phyloP scores from a whole-genome alignment of 169 alveolate species.

The Condylostoma magnum region DNA sequence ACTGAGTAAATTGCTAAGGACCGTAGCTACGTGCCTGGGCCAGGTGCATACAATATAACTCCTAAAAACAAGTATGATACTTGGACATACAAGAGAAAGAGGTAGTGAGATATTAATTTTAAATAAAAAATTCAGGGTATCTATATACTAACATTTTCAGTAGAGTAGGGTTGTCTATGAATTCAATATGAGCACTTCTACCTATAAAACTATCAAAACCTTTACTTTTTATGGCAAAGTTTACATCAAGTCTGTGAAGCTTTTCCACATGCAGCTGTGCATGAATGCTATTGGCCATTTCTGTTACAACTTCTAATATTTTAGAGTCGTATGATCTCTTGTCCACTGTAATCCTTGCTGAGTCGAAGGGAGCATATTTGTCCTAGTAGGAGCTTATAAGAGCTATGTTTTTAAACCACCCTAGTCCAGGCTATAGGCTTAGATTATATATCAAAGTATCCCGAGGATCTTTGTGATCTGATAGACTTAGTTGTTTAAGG shows the following conservation, averaged over 20 bases:
- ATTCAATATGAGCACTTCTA: slow-evolving; percentile 94
- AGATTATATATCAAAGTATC: slow-evolving; percentile 76
- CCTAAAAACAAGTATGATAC: no score
- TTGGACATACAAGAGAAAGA: no score
- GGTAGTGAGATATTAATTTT: no score
- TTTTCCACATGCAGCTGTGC: slow-evolving; percentile 25
- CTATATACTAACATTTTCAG: slow-evolving; percentile 85
- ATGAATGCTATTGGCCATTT: slow-evolving; percentile 36
- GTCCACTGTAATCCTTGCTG: slow-evolving; percentile 57
- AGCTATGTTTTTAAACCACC: slow-evolving; percentile 77
- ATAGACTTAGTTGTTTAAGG: slow-evolving; percentile 62
- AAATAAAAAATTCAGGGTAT: slow-evolving; percentile 79
- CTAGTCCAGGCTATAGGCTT: slow-evolving; percentile 56
- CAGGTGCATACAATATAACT: slow-evolving; percentile 16
- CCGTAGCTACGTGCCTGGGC: slow-evolving; percentile 12
- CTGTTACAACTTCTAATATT: slow-evolving; percentile 8
- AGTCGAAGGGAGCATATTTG: slow-evolving; percentile 80
- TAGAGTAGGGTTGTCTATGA: slow-evolving; percentile 87
- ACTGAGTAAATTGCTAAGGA: slow-evolving; percentile 9
- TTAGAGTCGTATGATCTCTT: slow-evolving; percentile 13
- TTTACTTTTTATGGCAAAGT: slow-evolving; percentile 83
- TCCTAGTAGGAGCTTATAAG: slow-evolving; percentile 73
- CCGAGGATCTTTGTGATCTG: slow-evolving; percentile 60
- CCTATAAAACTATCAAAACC: slow-evolving; percentile 91
- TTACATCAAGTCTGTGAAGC: slow-evolving; percentile 85